Evolutionary conservation across 805 yeast genomes (phyloP).

Genomic region (Pichia ethanolica): DNA sequence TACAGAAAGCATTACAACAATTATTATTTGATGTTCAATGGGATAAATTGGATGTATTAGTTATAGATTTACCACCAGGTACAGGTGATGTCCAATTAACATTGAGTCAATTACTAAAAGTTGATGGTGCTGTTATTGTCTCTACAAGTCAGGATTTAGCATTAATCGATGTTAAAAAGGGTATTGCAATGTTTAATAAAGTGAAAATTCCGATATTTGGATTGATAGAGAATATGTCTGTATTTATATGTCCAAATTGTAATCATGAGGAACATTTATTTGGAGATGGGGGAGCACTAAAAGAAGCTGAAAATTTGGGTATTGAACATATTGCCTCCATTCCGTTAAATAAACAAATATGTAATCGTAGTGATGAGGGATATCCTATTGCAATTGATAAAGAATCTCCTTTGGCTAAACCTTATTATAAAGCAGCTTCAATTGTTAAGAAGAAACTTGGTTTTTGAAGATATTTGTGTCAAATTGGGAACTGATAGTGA

Average conservation of each 20-base stretch:
- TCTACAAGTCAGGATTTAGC: conserved; percentile 87
- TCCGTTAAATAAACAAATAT: conserved; percentile 58
- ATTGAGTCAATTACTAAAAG: conserved; percentile 66
- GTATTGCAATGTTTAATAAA: conserved; percentile 69
- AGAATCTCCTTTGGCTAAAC: conserved; percentile 30
- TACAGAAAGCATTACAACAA: conserved; percentile 81
- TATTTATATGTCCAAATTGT: conserved; percentile 69
- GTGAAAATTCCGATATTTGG: conserved; percentile 68
- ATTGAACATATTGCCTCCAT: conserved; percentile 55
- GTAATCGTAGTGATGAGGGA: conserved; percentile 56
- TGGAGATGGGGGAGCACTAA: conserved; percentile 56
- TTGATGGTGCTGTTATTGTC: conserved; percentile 76
- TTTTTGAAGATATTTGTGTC: neutral
- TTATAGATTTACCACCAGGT: conserved; percentile 86
- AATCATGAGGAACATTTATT: conserved; percentile 65
- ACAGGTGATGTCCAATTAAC: conserved; percentile 86
- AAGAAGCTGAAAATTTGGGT: conserved; percentile 38
- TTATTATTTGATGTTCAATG: conserved; percentile 77
- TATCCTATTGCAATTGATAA: conserved; percentile 48
- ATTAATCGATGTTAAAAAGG: conserved; percentile 69
- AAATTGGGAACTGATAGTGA: no score
- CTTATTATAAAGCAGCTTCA: conserved; percentile 41
- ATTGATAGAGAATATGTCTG: conserved; percentile 77
- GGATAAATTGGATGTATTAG: conserved; percentile 57
- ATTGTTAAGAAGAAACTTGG: conserved; percentile 19